Evolutionary conservation across 345 rosid genomes (phyloP).

Genomic region (Linum tenue): DNA sequence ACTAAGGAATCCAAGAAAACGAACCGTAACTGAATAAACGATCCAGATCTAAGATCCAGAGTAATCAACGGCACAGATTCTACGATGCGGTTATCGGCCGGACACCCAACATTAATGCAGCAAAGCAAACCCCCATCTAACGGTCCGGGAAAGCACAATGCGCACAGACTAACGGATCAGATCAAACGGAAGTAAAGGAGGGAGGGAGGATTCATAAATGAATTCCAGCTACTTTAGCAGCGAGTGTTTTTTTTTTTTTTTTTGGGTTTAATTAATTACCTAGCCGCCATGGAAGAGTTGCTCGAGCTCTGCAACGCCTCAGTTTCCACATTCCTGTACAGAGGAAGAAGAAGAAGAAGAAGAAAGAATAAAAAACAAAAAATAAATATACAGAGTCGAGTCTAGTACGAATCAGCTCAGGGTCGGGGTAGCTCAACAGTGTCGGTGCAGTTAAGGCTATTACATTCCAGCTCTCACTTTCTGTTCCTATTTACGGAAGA

Average conservation of each 20-base stretch:
- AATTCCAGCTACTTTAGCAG: neutral
- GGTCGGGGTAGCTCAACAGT: neutral
- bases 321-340: constrained; percentile 39
- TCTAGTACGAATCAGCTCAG: neutral
- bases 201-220: neutral
- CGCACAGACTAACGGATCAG: constrained; percentile 29
- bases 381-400: neutral
- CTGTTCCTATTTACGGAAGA: neutral
- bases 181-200: constrained; percentile 12
- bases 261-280: constrained; percentile 25
- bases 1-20: constrained; percentile 22
- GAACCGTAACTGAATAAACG: constrained; percentile 34
- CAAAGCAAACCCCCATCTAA: constrained; percentile 11
- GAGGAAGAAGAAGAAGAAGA: neutral
- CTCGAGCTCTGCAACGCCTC: constrained; percentile 46
- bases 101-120: neutral
- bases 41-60: constrained; percentile 44
- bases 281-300: constrained; percentile 57
- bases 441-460: constrained; percentile 3
- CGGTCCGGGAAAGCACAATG: constrained; percentile 7
- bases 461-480: neutral
- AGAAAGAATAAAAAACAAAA: neutral
- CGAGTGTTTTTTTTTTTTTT: neutral
- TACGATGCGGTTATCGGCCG: constrained; percentile 7
- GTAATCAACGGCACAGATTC: constrained; percentile 35